These are phyloP conservation scores for Cornus florida DNA, from an alignment of 148 eudicot genomes.

Conservation along the genomic window DNA sequence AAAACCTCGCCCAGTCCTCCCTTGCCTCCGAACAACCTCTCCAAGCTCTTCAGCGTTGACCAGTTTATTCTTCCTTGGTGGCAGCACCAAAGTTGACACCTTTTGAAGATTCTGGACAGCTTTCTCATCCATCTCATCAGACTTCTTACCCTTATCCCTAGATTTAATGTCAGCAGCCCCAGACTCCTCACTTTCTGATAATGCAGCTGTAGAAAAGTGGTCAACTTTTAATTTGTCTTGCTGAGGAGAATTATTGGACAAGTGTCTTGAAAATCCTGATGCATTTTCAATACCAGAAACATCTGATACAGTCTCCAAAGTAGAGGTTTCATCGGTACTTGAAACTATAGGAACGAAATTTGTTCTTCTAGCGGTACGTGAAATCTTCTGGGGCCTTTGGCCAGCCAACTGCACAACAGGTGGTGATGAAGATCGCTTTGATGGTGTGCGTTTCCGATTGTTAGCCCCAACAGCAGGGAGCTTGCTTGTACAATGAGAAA, in stretches of 20 bases:
- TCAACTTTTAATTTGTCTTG: slow-evolving; percentile 50
- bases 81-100: slow-evolving; percentile 39
- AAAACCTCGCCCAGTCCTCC: slow-evolving; percentile 63
- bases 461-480: slow-evolving; percentile 35
- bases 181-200: slow-evolving; percentile 74
- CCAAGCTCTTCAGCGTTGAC: slow-evolving; percentile 39
- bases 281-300: slow-evolving; percentile 42
- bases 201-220: slow-evolving; percentile 36
- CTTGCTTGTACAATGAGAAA: slow-evolving; percentile 52
- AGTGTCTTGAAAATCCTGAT: slow-evolving; percentile 32
- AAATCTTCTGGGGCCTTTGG: slow-evolving; percentile 66
- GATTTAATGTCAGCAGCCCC: slow-evolving; percentile 53
- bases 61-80: slow-evolving; percentile 60
- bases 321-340: slow-evolving; percentile 38
- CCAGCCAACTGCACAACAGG: slow-evolving; percentile 62
- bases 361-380: slow-evolving; percentile 66
- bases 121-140: slow-evolving; percentile 47
- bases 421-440: slow-evolving; percentile 56
- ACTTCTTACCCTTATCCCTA: slow-evolving; percentile 48
- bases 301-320: slow-evolving; percentile 43
- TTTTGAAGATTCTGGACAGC: slow-evolving; percentile 46
- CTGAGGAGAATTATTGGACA: slow-evolving; percentile 49
- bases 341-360: slow-evolving; percentile 51
- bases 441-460: slow-evolving; percentile 54
- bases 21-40: slow-evolving; percentile 60